phyloP scores from a whole-genome alignment of 1,284 basidiomycete species.

The Xanthoconium separans region DNA sequence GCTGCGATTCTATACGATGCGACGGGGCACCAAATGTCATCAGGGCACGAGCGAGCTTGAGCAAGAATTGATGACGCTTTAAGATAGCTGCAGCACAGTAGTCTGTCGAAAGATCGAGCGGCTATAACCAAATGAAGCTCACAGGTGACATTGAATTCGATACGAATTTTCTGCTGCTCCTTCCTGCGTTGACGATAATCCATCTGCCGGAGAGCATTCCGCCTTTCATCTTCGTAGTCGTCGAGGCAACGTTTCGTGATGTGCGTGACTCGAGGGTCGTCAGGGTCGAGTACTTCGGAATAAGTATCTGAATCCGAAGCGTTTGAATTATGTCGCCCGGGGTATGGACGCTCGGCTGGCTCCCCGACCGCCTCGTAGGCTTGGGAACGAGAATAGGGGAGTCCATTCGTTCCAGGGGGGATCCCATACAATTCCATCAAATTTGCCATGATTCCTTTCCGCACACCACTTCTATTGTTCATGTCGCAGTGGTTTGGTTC shows the following conservation, averaged over 20 bases:
- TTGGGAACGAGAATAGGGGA: conserved; percentile 31
- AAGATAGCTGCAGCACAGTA: conserved; percentile 42
- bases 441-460: conserved; percentile 41
- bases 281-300: conserved; percentile 51
- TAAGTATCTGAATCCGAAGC: conserved; percentile 30
- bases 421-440: conserved; percentile 54
- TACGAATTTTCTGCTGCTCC: conserved; percentile 57
- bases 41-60: conserved; percentile 62
- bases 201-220: conserved; percentile 57
- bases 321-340: conserved; percentile 19
- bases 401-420: conserved; percentile 21
- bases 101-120: background rate
- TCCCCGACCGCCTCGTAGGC: conserved; percentile 17
- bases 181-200: conserved; percentile 64
- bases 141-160: conserved; percentile 73
- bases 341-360: conserved; percentile 2
- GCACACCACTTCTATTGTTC: conserved; percentile 29
- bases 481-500: conserved; percentile 16
- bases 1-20: conserved; percentile 69
- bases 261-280: conserved; percentile 54
- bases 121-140: conserved; percentile 22
- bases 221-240: conserved; percentile 60
- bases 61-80: conserved; percentile 60
- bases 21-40: conserved; percentile 72
- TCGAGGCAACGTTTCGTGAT: conserved; percentile 44